phyloP scores from a whole-genome alignment of 2,329 filamentous ascomycete species.

The Escovopsis weberi region DNA sequence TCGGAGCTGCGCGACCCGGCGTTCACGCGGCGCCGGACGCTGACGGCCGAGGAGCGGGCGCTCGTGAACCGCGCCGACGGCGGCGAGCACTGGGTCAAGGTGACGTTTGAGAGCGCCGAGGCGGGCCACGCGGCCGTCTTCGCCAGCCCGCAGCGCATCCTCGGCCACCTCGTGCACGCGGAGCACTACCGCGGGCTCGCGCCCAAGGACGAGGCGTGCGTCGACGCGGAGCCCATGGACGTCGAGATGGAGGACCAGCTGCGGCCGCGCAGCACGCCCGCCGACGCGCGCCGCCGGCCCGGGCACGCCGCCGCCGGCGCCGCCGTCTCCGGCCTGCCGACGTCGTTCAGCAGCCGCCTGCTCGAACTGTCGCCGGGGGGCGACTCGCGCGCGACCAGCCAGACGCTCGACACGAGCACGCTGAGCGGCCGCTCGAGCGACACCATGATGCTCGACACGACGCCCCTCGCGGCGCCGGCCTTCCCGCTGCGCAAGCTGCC shows the following conservation, averaged over 20 bases:
- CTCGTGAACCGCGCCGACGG: constrained; percentile 72
- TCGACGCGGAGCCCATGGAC: constrained; percentile 31
- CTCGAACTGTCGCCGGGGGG: constrained; percentile 25
- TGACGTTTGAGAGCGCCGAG: constrained; percentile 63
- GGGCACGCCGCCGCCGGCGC: neutral
- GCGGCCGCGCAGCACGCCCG: constrained; percentile 21
- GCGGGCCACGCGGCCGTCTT: constrained; percentile 56
- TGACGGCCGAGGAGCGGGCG: constrained; percentile 58
- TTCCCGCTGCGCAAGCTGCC: too few relatives aligned
- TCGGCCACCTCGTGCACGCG: constrained; percentile 56
- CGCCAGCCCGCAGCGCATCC: constrained; percentile 55
- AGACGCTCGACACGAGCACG: constrained; percentile 43
- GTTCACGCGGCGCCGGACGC: constrained; percentile 46
- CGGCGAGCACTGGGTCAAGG: constrained; percentile 83
- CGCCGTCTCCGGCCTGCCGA: constrained; percentile 15
- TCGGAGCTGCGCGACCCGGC: constrained; percentile 60
- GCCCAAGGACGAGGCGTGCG: constrained; percentile 50
- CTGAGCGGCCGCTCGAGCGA: constrained; percentile 31
- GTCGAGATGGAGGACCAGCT: constrained; percentile 17
- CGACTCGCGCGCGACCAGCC: constrained; percentile 35
- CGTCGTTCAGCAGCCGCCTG: constrained; percentile 22
- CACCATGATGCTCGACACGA: constrained; percentile 21
- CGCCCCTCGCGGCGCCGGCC: constrained; percentile 10
- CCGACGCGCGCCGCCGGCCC: constrained; percentile 14
- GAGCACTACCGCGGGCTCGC: constrained; percentile 54